phyloP scores from a whole-genome alignment of 2,329 filamentous ascomycete genomes.

The Canariomyces notabilis region DNA sequence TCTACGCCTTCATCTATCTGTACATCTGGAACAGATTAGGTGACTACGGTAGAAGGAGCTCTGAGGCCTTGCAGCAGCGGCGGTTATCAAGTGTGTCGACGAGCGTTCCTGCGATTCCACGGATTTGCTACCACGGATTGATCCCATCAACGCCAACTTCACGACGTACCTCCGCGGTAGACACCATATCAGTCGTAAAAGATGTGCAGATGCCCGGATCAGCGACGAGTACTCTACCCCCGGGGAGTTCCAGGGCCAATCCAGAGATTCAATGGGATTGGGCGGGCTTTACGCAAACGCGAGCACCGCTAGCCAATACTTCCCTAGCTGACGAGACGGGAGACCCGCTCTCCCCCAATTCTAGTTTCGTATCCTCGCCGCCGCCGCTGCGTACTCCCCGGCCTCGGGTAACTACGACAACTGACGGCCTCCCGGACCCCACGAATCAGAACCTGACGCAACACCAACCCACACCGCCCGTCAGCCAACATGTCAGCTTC shows the following conservation, averaged over 20 bases:
- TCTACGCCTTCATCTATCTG: conserved; percentile 65
- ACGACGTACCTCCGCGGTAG: conserved; percentile 19
- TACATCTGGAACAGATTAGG: conserved; percentile 51
- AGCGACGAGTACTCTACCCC: conserved; percentile 10
- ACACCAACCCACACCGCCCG: neutral
- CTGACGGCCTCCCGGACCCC: neutral
- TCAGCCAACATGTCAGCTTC: neutral
- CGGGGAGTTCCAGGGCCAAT: conserved; percentile 5
- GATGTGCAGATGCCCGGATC: conserved; percentile 12
- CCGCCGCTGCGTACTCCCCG: conserved; percentile 10
- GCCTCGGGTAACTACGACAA: neutral
- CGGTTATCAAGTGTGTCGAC: neutral
- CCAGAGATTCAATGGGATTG: conserved; percentile 22
- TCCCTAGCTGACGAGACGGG: conserved; percentile 12
- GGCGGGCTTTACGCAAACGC: conserved; percentile 17
- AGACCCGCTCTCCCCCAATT: conserved; percentile 10
- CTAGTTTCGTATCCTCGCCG: conserved; percentile 3
- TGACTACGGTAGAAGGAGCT: conserved; percentile 32
- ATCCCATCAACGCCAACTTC: conserved; percentile 29
- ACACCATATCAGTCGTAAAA: conserved; percentile 15
- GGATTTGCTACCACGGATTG: conserved; percentile 32
- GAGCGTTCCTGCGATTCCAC: conserved; percentile 23
- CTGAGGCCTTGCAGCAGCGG: conserved; percentile 15
- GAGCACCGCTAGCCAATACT: neutral
- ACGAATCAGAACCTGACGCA: neutral